Evolutionary conservation across 2,329 filamentous ascomycete species (phyloP).

Genomic region (Monascus ruber): DNA sequence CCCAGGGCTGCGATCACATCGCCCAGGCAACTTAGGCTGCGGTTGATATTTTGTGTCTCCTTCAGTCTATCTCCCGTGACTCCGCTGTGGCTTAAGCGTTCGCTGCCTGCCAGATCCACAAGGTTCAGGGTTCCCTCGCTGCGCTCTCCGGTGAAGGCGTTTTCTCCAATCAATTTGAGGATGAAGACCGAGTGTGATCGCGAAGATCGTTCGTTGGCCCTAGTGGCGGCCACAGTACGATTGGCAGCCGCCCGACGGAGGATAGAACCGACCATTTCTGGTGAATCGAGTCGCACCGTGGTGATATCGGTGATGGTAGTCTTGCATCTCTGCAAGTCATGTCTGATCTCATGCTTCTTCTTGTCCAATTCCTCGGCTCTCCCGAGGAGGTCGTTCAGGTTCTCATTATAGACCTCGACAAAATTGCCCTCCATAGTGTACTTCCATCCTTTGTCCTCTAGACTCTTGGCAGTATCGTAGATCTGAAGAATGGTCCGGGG

Average conservation of each 20-base stretch:
- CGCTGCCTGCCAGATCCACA: slow-evolving; percentile 88
- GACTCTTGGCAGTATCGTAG: slow-evolving; percentile 69
- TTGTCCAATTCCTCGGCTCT: slow-evolving; percentile 59
- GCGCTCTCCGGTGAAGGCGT: slow-evolving; percentile 64
- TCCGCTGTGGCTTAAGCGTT: slow-evolving; percentile 76
- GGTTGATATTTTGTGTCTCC: slow-evolving; percentile 97
- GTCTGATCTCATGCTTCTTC: slow-evolving; percentile 79
- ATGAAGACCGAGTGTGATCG: slow-evolving; percentile 96
- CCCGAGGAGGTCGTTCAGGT: slow-evolving; percentile 78
- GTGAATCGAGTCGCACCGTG: slow-evolving; percentile 64
- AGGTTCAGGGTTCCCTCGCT: slow-evolving; percentile 92
- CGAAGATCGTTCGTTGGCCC: slow-evolving; percentile 88
- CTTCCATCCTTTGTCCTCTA: slow-evolving; percentile 85
- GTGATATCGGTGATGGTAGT: slow-evolving; percentile 73
- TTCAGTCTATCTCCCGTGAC: slow-evolving; percentile 77
- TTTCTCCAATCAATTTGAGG: slow-evolving; percentile 56
- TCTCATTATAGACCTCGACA: slow-evolving; percentile 97
- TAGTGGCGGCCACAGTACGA: slow-evolving; percentile 89
- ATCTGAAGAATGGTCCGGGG: slow-evolving; percentile 87
- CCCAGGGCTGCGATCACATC: slow-evolving; percentile 94
- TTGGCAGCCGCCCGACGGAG: slow-evolving; percentile 72
- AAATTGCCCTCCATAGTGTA: slow-evolving; percentile 94
- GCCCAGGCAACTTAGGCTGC: slow-evolving; percentile 78
- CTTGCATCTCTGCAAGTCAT: slow-evolving; percentile 70
- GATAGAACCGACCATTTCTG: slow-evolving; percentile 67